Conservation (phyloP, 2,329 filamentous ascomycete genomes). For the Didymella lethalis region DNA sequence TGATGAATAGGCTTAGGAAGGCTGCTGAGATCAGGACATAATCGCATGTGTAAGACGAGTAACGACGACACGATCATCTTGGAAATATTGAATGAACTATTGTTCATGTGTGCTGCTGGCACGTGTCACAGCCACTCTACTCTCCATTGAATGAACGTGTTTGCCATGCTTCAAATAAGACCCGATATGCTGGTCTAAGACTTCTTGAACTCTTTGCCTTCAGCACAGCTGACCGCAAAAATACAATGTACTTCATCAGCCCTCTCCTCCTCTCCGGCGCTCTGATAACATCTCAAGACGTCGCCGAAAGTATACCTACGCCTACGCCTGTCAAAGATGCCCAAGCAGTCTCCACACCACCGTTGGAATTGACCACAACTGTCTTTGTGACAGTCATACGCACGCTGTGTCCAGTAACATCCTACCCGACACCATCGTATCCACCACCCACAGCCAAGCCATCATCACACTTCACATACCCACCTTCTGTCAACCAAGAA, state of each 20-base stretch:
- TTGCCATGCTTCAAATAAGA: background rate
- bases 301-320: background rate
- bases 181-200: background rate
- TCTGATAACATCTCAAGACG: background rate
- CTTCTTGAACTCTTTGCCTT: background rate
- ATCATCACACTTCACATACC: too few relatives aligned
- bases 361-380: background rate
- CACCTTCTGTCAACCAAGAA: background rate
- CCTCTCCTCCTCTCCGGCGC: slow-evolving; percentile 1
- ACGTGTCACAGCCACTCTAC: background rate
- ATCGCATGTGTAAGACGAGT: background rate
- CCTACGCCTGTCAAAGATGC: background rate
- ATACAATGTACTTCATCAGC: background rate
- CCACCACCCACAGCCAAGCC: background rate
- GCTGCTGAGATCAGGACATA: slow-evolving; percentile 50
- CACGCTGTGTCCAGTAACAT: background rate
- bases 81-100: background rate
- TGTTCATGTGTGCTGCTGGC: background rate
- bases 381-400: background rate
- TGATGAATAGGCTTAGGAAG: slow-evolving; percentile 62
- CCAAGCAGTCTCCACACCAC: background rate
- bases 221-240: background rate
- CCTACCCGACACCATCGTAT: too few relatives aligned
- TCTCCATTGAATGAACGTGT: background rate
- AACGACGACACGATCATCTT: background rate